These are phyloP conservation scores for Pseudoscleropodium purum DNA, from an alignment of 225 moss, liverwort and hornwort genomes.

Conservation along the genomic window DNA sequence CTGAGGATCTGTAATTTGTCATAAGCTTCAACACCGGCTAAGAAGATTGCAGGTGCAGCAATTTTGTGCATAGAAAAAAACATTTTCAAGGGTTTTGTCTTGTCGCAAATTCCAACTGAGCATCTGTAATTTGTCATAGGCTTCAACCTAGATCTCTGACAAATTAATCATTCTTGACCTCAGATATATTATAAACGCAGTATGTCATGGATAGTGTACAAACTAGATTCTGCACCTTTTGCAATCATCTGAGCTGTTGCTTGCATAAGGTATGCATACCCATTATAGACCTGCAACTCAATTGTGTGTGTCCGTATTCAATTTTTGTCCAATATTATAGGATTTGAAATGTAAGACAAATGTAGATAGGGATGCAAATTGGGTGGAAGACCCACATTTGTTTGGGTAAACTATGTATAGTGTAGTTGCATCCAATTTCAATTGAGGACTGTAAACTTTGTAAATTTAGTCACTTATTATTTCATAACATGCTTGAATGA, in stretches of 20 bases:
- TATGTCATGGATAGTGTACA: not conserved
- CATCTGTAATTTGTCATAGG: not conserved
- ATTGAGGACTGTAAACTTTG: too few species aligned
- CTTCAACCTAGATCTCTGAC: not conserved
- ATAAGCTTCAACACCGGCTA: not conserved
- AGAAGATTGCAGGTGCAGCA: not conserved
- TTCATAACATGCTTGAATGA: not conserved
- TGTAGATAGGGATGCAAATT: accelerated
- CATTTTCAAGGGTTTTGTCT: not conserved
- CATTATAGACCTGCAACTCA: not conserved
- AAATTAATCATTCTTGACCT: not conserved
- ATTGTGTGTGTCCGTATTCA: not conserved
- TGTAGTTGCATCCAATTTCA: not conserved
- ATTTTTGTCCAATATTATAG: not conserved
- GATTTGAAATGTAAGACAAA: not conserved
- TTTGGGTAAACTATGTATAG: too few species aligned
- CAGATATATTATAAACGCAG: not conserved
- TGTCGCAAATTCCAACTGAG: not conserved
- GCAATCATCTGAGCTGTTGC: not conserved
- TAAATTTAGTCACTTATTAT: too few species aligned
- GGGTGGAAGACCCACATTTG: not conserved
- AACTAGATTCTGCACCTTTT: not conserved
- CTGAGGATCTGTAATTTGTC: not conserved
- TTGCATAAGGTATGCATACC: not conserved
- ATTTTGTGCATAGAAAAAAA: not conserved